Base-by-base conservation (phyloP, 208 protist genomes). In the Zelonia costaricensis region DNA sequence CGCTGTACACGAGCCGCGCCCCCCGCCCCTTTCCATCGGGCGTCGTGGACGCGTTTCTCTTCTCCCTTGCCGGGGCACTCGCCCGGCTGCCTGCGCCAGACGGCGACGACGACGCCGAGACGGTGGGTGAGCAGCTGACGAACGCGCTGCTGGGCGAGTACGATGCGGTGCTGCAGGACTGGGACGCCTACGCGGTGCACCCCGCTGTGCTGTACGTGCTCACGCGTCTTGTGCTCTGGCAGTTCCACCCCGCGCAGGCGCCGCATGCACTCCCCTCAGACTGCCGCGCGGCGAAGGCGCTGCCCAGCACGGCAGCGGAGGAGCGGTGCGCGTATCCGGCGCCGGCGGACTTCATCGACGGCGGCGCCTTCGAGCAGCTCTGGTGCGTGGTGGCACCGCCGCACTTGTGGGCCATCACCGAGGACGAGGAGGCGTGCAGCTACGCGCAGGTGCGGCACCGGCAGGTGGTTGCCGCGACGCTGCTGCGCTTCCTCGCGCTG, bases 141-240 rank as follows among this genome's bases (percentile, higher is more conserved):
- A 89, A 88, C 40, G 57, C 53, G 4, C 62, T 95, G 36, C 74
- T 93, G 38, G 78, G 79, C 48, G 74, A 86, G 40, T 88, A 78
- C 44, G 80, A 88, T 35, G 65, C 39, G 20, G 63, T 81, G 12
- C 54, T 96, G 39, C 56, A 78, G 31, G 84, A 93, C 66, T 96
- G 90, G 87, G 86, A 93, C 46, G 67, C 82, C 28, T 96, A 93
- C 74, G 79, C 76, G 54, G 51, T 84, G 5, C 90, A 96, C 73
- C 83, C 87, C 13, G 56, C 90, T 23, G 69, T 64, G 12, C 67
- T 96, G 33, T 96, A 96, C 68, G 86, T 92, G 15, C 25, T 90
- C 15, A 70, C 80, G 20, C 79, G 90, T 0, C 64, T 88, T 31
- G 59, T 93, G 18, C 16, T 84, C 4, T 96, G 90, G 87, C 87